These are phyloP conservation scores for Arabidopsis hybrid DNA, from an alignment of 441 rosid genomes.

Conservation along the genomic window DNA sequence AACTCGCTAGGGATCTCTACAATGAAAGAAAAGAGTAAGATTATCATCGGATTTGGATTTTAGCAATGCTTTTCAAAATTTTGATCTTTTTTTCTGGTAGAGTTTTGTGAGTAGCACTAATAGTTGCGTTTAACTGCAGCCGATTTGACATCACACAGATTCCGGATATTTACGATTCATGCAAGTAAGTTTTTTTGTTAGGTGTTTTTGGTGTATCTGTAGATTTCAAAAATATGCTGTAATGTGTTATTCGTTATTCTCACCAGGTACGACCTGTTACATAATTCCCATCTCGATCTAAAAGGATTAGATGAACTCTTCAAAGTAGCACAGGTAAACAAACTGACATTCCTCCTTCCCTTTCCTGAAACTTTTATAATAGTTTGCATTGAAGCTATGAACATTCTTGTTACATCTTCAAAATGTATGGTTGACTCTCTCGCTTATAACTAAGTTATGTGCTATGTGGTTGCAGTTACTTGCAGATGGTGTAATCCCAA, in stretches of 20 bases:
- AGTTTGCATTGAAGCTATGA: constrained; percentile 6
- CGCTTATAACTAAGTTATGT: constrained; percentile 31
- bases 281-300: constrained; percentile 96
- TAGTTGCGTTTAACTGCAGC: constrained; percentile 60
- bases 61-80: constrained; percentile 8
- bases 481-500: constrained; percentile 99
- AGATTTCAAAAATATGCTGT: constrained; percentile 21
- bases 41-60: constrained; percentile 26
- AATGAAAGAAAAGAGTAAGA: constrained; percentile 98
- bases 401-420: constrained; percentile 13
- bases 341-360: constrained; percentile 4
- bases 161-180: constrained; percentile 99
- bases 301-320: constrained; percentile 94
- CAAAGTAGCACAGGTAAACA: constrained; percentile 94
- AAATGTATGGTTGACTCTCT: constrained; percentile 6
- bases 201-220: constrained; percentile 17
- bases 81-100: constrained; percentile 19
- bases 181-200: constrained; percentile 84
- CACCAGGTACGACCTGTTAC: constrained; percentile 93
- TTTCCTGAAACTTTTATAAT: not conserved
- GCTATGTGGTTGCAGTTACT: constrained; percentile 69
- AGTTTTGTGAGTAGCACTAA: constrained; percentile 35
- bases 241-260: constrained; percentile 13
- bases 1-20: constrained; percentile 97
- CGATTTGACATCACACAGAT: constrained; percentile 99